phyloP scores from a whole-genome alignment of 352 stramenopile genomes.

The Phytopythium cucurbitacearum region DNA sequence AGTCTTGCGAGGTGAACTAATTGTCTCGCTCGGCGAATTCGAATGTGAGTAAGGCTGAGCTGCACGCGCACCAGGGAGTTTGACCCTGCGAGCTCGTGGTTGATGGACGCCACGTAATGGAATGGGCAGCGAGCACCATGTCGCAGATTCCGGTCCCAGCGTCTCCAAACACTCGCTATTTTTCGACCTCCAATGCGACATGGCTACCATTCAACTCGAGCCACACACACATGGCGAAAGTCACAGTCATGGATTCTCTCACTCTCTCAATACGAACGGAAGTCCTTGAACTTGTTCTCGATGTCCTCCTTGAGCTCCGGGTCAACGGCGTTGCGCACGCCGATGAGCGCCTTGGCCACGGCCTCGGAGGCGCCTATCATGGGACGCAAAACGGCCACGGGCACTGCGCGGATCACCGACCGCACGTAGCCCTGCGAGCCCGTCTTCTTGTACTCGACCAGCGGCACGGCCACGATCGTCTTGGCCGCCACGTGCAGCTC shows the following conservation, averaged over 20 bases:
- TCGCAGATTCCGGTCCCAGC: no score
- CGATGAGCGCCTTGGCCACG: slow-evolving; percentile 82
- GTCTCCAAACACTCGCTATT: not conserved
- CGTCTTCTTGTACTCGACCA: slow-evolving; percentile 90
- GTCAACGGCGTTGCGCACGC: slow-evolving; percentile 83
- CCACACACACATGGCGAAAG: slow-evolving; percentile 1
- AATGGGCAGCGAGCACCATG: no score
- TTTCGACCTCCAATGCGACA: not conserved
- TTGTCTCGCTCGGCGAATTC: no score
- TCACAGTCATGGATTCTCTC: not conserved
- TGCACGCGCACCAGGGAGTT: no score
- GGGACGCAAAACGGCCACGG: slow-evolving; percentile 74
- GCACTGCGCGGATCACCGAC: slow-evolving; percentile 85
- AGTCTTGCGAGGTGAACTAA: no score
- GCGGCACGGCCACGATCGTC: slow-evolving; percentile 83
- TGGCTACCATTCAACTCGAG: not conserved
- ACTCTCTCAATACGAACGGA: slow-evolving; percentile 33
- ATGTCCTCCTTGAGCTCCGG: slow-evolving; percentile 89
- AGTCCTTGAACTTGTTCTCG: slow-evolving; percentile 91
- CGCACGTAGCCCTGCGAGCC: slow-evolving; percentile 86
- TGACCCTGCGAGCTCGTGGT: no score
- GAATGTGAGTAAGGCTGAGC: no score
- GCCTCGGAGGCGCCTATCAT: slow-evolving; percentile 88
- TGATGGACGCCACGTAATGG: no score
- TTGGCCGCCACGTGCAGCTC: slow-evolving; percentile 84